Evolutionary conservation across 768 basidiomycete genomes (phyloP).

Genomic region (Boletus pseudopeckii): DNA sequence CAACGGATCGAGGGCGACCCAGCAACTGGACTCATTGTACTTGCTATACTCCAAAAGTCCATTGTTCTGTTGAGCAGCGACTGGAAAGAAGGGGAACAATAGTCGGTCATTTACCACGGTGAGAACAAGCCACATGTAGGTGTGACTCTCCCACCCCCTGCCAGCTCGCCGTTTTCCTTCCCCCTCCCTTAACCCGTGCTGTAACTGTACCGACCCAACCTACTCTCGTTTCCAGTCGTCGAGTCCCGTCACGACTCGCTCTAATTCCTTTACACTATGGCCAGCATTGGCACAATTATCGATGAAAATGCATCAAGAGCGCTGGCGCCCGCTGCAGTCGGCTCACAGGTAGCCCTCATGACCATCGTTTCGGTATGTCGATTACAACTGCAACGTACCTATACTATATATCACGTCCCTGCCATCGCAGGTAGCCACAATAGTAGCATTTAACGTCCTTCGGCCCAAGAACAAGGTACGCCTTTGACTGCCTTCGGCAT

Average conservation of each 20-base stretch:
- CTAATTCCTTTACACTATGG: slow-evolving; percentile 26
- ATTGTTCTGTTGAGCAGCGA: neutral
- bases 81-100: neutral
- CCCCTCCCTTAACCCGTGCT: neutral
- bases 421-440: slow-evolving; percentile 51
- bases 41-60: neutral
- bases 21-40: neutral
- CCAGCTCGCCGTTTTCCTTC: neutral
- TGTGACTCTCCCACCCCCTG: neutral
- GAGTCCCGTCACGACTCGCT: slow-evolving; percentile 15
- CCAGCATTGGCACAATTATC: slow-evolving; percentile 33
- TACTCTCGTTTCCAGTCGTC: slow-evolving; percentile 16
- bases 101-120: neutral
- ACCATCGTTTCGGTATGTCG: slow-evolving; percentile 61
- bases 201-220: slow-evolving; percentile 15
- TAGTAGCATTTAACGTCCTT: slow-evolving; percentile 77
- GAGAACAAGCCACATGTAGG: neutral
- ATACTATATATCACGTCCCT: slow-evolving; percentile 11
- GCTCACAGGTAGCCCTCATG: slow-evolving; percentile 76
- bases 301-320: slow-evolving; percentile 43
- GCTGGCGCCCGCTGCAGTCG: slow-evolving; percentile 79
- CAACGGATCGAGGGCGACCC: neutral
- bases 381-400: neutral
- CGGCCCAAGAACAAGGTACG: slow-evolving; percentile 86
- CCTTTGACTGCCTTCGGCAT: neutral